Conservation (phyloP, 345 rosid species). For the Eucalyptus albens region DNA sequence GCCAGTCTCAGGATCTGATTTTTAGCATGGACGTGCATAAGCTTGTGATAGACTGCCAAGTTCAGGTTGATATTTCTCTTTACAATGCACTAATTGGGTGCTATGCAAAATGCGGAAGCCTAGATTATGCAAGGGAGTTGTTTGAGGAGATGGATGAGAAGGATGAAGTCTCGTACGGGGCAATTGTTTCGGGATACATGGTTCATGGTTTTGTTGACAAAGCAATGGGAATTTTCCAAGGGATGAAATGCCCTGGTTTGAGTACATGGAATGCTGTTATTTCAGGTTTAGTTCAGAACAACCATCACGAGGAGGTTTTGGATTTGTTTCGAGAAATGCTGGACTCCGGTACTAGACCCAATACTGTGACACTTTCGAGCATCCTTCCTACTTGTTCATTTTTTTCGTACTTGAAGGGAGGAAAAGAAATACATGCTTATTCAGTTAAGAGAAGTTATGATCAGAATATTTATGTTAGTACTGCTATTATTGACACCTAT, state of each 20-base stretch:
- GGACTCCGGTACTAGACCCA: slow-evolving; percentile 39
- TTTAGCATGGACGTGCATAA: slow-evolving; percentile 68
- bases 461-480: slow-evolving; percentile 41
- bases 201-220: slow-evolving; percentile 53
- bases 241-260: slow-evolving; percentile 28
- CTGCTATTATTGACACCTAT: slow-evolving; percentile 63
- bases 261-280: slow-evolving; percentile 71
- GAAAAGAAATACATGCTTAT: slow-evolving; percentile 63
- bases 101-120: slow-evolving; percentile 74
- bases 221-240: slow-evolving; percentile 40
- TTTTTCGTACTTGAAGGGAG: slow-evolving; percentile 55
- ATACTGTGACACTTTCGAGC: slow-evolving; percentile 52
- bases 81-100: slow-evolving; percentile 64
- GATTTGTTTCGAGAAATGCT: slow-evolving; percentile 52
- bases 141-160: slow-evolving; percentile 55
- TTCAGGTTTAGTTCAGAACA: slow-evolving; percentile 78
- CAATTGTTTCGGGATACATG: slow-evolving; percentile 71
- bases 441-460: slow-evolving; percentile 43
- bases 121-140: slow-evolving; percentile 61
- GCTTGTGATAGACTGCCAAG: slow-evolving; percentile 15
- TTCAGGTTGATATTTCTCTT: slow-evolving; percentile 39
- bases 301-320: slow-evolving; percentile 26
- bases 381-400: slow-evolving; percentile 45
- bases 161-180: slow-evolving; percentile 52
- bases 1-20: slow-evolving; percentile 55